These are phyloP conservation scores for Austroboletus eburneus DNA, from an alignment of 768 basidiomycete species.

Conservation along the genomic window DNA sequence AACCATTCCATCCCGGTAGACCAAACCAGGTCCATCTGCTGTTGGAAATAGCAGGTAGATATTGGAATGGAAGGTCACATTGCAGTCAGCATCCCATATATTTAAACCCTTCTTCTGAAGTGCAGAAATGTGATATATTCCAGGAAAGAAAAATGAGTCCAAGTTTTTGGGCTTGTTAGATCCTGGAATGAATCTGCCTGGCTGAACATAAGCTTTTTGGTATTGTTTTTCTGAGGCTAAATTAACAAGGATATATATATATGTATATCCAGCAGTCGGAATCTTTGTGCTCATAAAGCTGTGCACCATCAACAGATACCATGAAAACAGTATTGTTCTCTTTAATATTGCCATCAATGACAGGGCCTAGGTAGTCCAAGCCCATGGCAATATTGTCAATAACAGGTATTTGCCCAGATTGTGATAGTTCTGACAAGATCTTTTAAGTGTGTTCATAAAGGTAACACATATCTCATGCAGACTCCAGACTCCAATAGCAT, in stretches of 20 bases:
- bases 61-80: neutral
- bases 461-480: constrained; percentile 11
- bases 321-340: constrained; percentile 30
- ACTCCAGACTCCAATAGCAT: constrained; percentile 15
- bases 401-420: neutral
- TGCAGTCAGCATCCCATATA: neutral
- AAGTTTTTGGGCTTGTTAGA: constrained; percentile 1
- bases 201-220: constrained; percentile 1
- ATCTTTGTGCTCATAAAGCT: constrained; percentile 29
- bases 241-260: constrained; percentile 33
- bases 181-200: constrained; percentile 2
- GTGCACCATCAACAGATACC: constrained; percentile 38
- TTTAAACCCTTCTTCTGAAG: neutral
- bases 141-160: constrained; percentile 3
- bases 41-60: constrained; percentile 5
- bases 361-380: constrained; percentile 6
- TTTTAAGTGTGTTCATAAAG: too few relatives aligned
- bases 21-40: constrained; percentile 29
- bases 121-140: neutral
- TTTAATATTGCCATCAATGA: constrained; percentile 4
- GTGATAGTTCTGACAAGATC: too few relatives aligned
- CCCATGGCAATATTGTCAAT: constrained; percentile 4
- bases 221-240: constrained; percentile 6
- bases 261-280: constrained; percentile 27
- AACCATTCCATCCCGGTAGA: constrained; percentile 31